A percentile compares a stretch with the other conserved stretches of the same genome.
These are phyloP conservation scores for Penicillium maclennaniae DNA, from an alignment of 495 filamentous ascomycete genomes.

Conservation along the genomic window DNA sequence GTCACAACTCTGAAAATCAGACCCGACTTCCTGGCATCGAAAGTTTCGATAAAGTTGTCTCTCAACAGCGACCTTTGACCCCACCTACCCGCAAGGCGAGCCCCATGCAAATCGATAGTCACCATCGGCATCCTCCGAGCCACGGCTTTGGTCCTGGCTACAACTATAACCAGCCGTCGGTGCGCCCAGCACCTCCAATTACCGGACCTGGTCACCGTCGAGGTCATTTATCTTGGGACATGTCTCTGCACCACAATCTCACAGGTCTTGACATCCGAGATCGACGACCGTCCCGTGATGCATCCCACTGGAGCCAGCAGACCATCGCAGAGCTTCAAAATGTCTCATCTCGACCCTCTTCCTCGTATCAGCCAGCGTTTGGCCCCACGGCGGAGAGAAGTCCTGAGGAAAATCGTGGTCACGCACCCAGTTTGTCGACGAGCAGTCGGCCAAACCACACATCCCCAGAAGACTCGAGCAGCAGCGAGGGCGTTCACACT, in stretches of 20 bases:
- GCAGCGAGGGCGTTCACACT: slow-evolving; percentile 65
- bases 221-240: slow-evolving; percentile 68
- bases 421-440: slow-evolving; percentile 23
- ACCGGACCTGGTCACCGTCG: slow-evolving; percentile 57
- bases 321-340: slow-evolving; percentile 42
- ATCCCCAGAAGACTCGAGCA: slow-evolving; percentile 69
- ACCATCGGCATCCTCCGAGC: slow-evolving; percentile 33
- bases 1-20: slow-evolving; percentile 45
- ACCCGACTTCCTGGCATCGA: slow-evolving; percentile 82
- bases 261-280: slow-evolving; percentile 67
- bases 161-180: slow-evolving; percentile 45
- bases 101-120: slow-evolving; percentile 65
- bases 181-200: slow-evolving; percentile 46
- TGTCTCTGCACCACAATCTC: slow-evolving; percentile 67
- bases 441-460: slow-evolving; percentile 47
- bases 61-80: slow-evolving; percentile 53
- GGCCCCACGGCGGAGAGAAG: slow-evolving; percentile 27
- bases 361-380: slow-evolving; percentile 39
- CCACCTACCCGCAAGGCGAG: slow-evolving; percentile 61
- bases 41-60: slow-evolving; percentile 71
- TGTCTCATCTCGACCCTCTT: slow-evolving; percentile 39
- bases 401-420: slow-evolving; percentile 31
- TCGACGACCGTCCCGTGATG: slow-evolving; percentile 51
- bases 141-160: slow-evolving; percentile 37
- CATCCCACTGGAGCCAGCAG: slow-evolving; percentile 50